A percentile compares a stretch with the other conserved stretches of the same genome.
Conservation (phyloP, 2,329 filamentous ascomycete genomes). For the Fusarium nurragi region DNA sequence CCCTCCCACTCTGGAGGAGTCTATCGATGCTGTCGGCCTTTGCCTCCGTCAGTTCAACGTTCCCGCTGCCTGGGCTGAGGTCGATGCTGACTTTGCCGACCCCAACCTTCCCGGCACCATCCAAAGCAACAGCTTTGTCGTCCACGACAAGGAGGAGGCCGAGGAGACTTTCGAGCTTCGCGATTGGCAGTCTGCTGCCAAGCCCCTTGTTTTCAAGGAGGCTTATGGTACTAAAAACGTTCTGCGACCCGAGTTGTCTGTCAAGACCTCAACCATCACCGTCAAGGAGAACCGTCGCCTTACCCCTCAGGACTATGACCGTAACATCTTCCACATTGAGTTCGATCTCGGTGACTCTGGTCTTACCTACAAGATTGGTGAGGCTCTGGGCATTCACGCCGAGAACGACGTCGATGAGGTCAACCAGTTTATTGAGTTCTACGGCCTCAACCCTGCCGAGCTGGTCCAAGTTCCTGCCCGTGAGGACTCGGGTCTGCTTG, state of each 20-base stretch:
- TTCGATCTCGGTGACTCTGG: conserved; percentile 94
- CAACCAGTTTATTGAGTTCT: conserved; percentile 86
- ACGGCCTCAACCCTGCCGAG: conserved; percentile 83
- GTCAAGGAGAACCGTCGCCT: conserved; percentile 96
- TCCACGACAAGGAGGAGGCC: conserved; percentile 78
- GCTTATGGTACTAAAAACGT: conserved; percentile 78
- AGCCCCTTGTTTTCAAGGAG: conserved; percentile 93
- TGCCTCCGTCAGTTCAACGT: conserved; percentile 78
- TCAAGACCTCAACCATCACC: conserved; percentile 86
- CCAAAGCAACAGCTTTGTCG: conserved; percentile 81
- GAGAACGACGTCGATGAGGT: conserved; percentile 88
- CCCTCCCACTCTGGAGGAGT: conserved; percentile 60
- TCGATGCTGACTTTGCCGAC: conserved; percentile 62
- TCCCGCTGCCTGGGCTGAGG: conserved; percentile 81
- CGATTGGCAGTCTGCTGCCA: conserved; percentile 85
- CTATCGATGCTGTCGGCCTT: conserved; percentile 73
- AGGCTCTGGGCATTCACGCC: conserved; percentile 94
- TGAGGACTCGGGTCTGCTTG: conserved; percentile 76
- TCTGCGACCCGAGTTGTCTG: conserved; percentile 85
- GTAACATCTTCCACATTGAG: conserved; percentile 99
- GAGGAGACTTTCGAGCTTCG: conserved; percentile 73
- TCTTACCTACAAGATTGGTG: conserved; percentile 95
- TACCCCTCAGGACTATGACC: conserved; percentile 88
- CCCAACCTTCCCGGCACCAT: conserved; percentile 69
- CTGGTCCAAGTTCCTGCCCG: conserved; percentile 92